Evolutionary conservation across 176 grass and related monocot genomes (phyloP).

Genomic region (Pontederia paniculata): DNA sequence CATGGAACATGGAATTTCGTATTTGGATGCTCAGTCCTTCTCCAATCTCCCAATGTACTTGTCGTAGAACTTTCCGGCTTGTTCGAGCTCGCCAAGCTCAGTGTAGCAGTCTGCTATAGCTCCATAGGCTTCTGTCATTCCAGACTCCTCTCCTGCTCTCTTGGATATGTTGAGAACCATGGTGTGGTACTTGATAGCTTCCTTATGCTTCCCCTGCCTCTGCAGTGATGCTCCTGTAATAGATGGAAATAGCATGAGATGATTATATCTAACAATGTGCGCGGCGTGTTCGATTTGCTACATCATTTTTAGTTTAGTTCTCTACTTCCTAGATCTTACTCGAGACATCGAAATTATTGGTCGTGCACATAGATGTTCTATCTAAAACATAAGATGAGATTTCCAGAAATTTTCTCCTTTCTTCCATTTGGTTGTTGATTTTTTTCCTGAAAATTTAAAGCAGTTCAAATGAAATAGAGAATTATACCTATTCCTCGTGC

Average conservation of each 20-base stretch:
- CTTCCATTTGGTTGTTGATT: constrained; percentile 5
- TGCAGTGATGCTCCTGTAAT: constrained; percentile 74
- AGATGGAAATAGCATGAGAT: too few species aligned
- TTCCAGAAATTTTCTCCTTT: too few species aligned
- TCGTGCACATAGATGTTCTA: too few species aligned
- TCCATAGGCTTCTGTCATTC: constrained; percentile 80
- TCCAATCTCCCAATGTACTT: constrained; percentile 80
- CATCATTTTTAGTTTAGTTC: too few species aligned
- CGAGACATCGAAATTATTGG: too few species aligned
- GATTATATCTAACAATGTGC: too few species aligned
- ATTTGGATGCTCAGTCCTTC: constrained; percentile 34
- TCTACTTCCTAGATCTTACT: too few species aligned
- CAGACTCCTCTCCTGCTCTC: constrained; percentile 54
- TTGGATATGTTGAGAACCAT: constrained; percentile 71
- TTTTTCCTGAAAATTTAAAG: neutral
- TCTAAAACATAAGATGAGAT: too few species aligned
- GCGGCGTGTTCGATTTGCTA: too few species aligned
- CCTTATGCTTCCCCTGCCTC: constrained; percentile 88
- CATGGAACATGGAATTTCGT: too few species aligned
- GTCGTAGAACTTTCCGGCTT: constrained; percentile 84
- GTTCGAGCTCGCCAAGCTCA: constrained; percentile 81
- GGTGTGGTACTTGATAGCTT: constrained; percentile 88
- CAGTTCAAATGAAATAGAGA: neutral
- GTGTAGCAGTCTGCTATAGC: constrained; percentile 98
- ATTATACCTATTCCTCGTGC: constrained; percentile 82